Evolutionary conservation across 768 basidiomycete species (phyloP).

Genomic region (Astraeus odoratus): DNA sequence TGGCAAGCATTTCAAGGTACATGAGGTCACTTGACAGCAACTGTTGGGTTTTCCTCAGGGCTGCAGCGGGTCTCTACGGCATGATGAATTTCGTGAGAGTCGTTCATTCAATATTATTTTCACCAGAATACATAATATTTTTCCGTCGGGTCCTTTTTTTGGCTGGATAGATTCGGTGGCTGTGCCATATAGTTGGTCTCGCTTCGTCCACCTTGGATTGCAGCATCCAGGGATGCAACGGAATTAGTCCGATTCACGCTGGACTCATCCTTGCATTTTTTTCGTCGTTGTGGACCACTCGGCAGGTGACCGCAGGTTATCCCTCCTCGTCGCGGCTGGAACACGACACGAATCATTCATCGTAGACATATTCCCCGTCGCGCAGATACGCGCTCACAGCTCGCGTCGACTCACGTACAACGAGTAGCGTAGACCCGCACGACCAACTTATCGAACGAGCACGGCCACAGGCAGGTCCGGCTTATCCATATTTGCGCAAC

Average conservation of each 20-base stretch:
- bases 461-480: background rate
- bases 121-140: too few relatives aligned
- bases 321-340: slow-evolving; percentile 7
- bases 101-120: too few relatives aligned
- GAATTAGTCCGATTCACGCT: background rate
- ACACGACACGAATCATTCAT: slow-evolving; percentile 1
- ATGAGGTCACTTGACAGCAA: too few relatives aligned
- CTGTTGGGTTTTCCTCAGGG: too few relatives aligned
- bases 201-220: background rate
- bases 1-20: too few relatives aligned
- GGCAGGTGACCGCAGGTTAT: slow-evolving; percentile 6
- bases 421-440: background rate
- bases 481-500: background rate
- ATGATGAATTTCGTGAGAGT: too few relatives aligned
- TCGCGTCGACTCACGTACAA: background rate
- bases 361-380: background rate
- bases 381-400: background rate
- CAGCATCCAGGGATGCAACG: background rate
- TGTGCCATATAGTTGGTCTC: background rate
- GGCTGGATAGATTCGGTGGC: too few relatives aligned
- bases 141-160: too few relatives aligned
- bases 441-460: background rate
- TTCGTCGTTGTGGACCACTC: too few relatives aligned
- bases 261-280: background rate
- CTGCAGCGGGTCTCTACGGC: too few relatives aligned